Evolutionary conservation across 768 basidiomycete species (phyloP).

Genomic region (Psilocybe tampanensis): DNA sequence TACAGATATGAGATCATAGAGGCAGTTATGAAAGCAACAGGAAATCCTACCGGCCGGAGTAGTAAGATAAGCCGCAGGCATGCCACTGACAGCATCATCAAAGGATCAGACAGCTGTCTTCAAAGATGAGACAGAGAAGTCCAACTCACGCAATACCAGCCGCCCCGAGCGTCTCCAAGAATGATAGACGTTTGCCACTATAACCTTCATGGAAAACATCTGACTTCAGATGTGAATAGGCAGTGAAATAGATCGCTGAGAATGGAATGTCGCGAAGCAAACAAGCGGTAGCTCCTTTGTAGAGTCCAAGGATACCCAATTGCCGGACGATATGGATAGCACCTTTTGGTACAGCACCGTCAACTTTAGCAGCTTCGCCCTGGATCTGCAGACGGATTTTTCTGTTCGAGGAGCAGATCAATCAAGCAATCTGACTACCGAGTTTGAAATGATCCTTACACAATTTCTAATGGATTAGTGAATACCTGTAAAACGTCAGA

Average conservation of each 20-base stretch:
- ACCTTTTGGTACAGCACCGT: constrained; percentile 80
- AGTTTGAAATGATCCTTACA: constrained; percentile 52
- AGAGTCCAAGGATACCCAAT: constrained; percentile 89
- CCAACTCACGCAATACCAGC: constrained; percentile 85
- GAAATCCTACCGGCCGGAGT: constrained; percentile 76
- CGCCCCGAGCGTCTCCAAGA: constrained; percentile 83
- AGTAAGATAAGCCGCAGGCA: constrained; percentile 95
- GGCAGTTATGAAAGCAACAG: constrained; percentile 11
- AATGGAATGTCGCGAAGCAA: constrained; percentile 96
- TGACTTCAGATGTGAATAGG: constrained; percentile 88
- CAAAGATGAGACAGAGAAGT: constrained; percentile 4
- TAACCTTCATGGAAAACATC: constrained; percentile 96
- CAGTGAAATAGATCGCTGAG: constrained; percentile 90
- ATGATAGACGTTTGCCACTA: constrained; percentile 90
- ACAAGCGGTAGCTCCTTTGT: constrained; percentile 93
- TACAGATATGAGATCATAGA: constrained; percentile 12
- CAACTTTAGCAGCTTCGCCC: constrained; percentile 89
- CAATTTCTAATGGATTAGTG: constrained; percentile 96
- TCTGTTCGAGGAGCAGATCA: constrained; percentile 37
- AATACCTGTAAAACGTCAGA: constrained; percentile 64
- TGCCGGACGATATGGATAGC: constrained; percentile 93
- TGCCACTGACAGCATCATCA: constrained; percentile 64
- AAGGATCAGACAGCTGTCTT: constrained; percentile 28
- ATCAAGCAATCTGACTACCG: constrained; percentile 3
- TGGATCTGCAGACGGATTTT: constrained; percentile 96